Conservation (phyloP, 257 asterid genomes). For the Solanum chilense region DNA sequence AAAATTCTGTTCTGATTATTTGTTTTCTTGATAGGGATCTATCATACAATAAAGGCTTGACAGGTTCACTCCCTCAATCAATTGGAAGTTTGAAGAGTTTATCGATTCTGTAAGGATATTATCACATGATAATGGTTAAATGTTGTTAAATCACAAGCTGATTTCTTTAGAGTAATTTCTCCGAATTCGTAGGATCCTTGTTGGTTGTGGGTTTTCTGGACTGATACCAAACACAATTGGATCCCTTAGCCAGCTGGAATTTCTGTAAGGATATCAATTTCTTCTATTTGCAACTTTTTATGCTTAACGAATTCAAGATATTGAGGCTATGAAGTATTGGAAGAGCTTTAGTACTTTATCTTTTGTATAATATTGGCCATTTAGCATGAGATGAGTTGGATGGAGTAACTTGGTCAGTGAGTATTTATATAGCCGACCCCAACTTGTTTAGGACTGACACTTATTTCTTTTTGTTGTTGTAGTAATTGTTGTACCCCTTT, state of each 20-base stretch:
- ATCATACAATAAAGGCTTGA: conserved; percentile 59
- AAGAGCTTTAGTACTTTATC: neutral
- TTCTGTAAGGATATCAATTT: conserved; percentile 42
- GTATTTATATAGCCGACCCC: neutral
- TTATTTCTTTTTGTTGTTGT: neutral
- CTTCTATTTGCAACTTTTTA: neutral
- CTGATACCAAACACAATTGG: conserved; percentile 61
- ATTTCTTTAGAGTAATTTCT: neutral
- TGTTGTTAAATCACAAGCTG: neutral
- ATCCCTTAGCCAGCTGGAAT: conserved; percentile 40
- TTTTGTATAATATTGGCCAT: neutral
- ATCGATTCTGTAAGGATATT: conserved; percentile 56
- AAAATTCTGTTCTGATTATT: neutral
- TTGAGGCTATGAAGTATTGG: neutral
- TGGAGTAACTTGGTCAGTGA: neutral
- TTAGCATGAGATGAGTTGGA: neutral
- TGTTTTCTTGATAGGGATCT: conserved; percentile 51
- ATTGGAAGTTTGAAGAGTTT: conserved; percentile 53
- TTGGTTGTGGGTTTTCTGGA: conserved; percentile 80
- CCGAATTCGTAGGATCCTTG: conserved; percentile 38
- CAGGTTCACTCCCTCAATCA: conserved; percentile 50
- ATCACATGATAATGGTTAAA: neutral
- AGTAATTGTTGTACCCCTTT: neutral
- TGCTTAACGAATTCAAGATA: neutral
- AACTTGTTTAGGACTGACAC: neutral